Evolutionary conservation across 2,329 filamentous ascomycete genomes (phyloP).

Genomic region (Apiospora sp.): DNA sequence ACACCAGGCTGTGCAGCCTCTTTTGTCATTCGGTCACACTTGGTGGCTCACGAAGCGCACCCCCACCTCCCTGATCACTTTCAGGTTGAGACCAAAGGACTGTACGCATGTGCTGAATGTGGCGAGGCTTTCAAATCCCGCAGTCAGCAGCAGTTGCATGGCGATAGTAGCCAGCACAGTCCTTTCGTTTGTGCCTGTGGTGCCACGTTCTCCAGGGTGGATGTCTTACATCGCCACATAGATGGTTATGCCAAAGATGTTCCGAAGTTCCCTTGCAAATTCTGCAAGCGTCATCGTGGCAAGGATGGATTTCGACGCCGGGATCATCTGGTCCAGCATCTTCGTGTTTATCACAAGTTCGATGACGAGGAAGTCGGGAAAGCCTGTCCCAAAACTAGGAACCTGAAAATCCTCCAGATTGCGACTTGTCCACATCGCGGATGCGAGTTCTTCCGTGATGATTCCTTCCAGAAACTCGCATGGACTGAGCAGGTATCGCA

Average conservation of each 20-base stretch:
- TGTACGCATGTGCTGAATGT: background rate
- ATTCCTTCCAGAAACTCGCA: background rate
- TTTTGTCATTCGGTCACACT: background rate
- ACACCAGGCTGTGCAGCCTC: background rate
- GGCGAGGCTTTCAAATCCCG: background rate
- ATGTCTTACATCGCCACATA: conserved; percentile 40
- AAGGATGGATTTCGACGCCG: conserved; percentile 44
- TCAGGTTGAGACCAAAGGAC: background rate
- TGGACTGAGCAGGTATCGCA: background rate
- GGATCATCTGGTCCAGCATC: conserved; percentile 48
- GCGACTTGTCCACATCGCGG: background rate
- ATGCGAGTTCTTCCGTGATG: background rate
- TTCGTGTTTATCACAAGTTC: conserved; percentile 46
- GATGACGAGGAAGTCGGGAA: conserved; percentile 31
- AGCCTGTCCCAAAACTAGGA: conserved; percentile 26
- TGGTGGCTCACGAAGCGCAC: background rate
- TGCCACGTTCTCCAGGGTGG: conserved; percentile 36
- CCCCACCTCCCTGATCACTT: background rate
- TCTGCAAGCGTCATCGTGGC: conserved; percentile 44
- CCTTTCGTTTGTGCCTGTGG: conserved; percentile 37
- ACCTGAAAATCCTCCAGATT: background rate
- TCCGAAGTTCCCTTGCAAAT: conserved; percentile 39
- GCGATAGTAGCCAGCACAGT: conserved; percentile 29
- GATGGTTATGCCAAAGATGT: conserved; percentile 30
- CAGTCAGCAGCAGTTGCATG: conserved; percentile 24